These are phyloP conservation scores for Tylopilus subfusipes DNA, from an alignment of 768 basidiomycete genomes.

Conservation along the genomic window DNA sequence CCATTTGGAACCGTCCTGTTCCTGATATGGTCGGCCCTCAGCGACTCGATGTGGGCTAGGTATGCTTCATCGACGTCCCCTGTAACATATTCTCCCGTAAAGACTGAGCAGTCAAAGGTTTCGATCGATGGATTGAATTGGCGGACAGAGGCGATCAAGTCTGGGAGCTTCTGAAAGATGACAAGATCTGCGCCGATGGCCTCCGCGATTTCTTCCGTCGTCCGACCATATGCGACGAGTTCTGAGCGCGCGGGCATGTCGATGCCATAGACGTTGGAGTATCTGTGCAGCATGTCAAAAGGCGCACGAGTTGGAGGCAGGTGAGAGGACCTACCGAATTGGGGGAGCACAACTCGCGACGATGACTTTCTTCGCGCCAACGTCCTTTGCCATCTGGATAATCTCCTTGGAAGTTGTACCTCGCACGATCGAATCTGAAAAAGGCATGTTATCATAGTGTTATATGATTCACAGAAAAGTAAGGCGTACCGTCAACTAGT, in stretches of 20 bases:
- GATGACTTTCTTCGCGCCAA: constrained; percentile 93
- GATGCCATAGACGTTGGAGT: constrained; percentile 97
- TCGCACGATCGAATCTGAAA: constrained; percentile 91
- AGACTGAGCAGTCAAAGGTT: constrained; percentile 94
- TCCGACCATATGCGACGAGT: constrained; percentile 82
- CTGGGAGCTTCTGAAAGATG: constrained; percentile 90
- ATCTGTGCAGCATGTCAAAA: constrained; percentile 38
- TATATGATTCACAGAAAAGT: not conserved
- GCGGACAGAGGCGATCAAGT: constrained; percentile 81
- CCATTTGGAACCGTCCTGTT: constrained; percentile 40
- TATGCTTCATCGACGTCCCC: constrained; percentile 87
- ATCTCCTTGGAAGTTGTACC: constrained; percentile 99
- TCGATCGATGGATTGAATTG: constrained; percentile 76
- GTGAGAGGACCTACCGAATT: constrained; percentile 57
- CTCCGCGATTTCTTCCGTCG: constrained; percentile 64
- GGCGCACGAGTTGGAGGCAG: not conserved
- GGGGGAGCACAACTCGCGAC: constrained; percentile 97
- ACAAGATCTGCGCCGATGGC: constrained; percentile 93
- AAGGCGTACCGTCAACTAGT: constrained; percentile 81
- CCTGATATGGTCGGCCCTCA: constrained; percentile 82
- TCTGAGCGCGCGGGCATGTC: constrained; percentile 98
- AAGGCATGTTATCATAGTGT: not conserved
- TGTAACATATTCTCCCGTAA: constrained; percentile 95
- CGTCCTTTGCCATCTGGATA: constrained; percentile 98
- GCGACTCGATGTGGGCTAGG: constrained; percentile 64